Base-by-base conservation (phyloP, 1,284 basidiomycete species). In the Xanthoconium separans region DNA sequence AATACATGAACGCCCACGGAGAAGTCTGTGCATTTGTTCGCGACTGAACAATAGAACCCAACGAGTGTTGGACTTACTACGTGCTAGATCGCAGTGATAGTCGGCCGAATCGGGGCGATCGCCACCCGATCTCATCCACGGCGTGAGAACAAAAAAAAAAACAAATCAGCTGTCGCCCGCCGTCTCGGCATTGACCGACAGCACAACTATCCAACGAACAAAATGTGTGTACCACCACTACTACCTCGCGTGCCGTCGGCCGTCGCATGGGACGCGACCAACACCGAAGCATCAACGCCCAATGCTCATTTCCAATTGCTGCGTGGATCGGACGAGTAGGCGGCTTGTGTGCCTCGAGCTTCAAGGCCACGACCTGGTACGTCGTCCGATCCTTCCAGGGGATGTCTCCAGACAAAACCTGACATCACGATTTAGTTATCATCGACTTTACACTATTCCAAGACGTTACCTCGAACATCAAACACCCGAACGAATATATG, bases 381-480 rank as follows among this genome's bases (percentile, higher is more conserved):
- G 41, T 15, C 0, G 1, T 49, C 43, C 24, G 20, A 12, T 44
- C 57, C 13, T 47, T 58, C 58, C 57, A 58, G 0, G 57, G 58
- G 1, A 60, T 39, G 3, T 59, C 60, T 4, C 58, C 59, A 0
- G 13, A 61, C 1, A 61, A 8, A 4, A 51, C 33, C 59, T 59
- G 7, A 3, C 1, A 2, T 10, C 6, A 29, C 43, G 24, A 1
- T 20, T 50, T 13, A 59, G 34, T 13, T 8, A 13, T 31, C 11
- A 5, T 13, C 45, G n/a, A 20, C 27, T 6, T 27, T 5, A 54
- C 10, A 44, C 8, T 7, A 29, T 2, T 29, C 3, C 9, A 10
- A 12, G 18, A 22, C 2, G 3, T 15, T 42, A 54, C 52, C 43
- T 54, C 43, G 12, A 54, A 46, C 51, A 54, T 54, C 9, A 54